A percentile compares a stretch with the other conserved stretches of the same genome.
These are phyloP conservation scores for Fusarium abutilonis DNA, from an alignment of 2,329 filamentous ascomycete species.

Conservation along the genomic window DNA sequence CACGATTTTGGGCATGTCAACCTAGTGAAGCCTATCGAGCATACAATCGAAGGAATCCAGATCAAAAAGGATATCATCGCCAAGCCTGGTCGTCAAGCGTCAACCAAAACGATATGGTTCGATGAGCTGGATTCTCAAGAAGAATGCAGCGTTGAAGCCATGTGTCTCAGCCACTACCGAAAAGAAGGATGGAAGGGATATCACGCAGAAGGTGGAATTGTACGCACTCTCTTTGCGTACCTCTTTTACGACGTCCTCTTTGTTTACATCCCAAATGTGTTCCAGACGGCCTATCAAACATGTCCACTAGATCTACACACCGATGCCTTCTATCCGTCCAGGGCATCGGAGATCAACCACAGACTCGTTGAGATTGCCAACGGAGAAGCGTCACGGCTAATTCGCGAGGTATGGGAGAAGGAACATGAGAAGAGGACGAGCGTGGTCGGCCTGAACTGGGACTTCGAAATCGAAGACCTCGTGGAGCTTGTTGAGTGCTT, in stretches of 20 bases:
- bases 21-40: conserved; percentile 78
- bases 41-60: conserved; percentile 79
- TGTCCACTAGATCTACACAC: conserved; percentile 93
- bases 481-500: conserved; percentile 83
- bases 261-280: conserved; percentile 93
- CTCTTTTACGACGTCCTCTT: conserved; percentile 95
- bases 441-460: conserved; percentile 92
- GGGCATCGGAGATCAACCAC: conserved; percentile 89
- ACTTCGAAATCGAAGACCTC: conserved; percentile 81
- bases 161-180: conserved; percentile 91
- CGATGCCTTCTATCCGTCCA: conserved; percentile 86
- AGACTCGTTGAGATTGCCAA: conserved; percentile 89
- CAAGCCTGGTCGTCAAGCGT: conserved; percentile 55
- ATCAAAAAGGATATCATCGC: conserved; percentile 68
- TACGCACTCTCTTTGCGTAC: conserved; percentile 90
- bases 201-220: conserved; percentile 89
- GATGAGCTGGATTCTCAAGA: conserved; percentile 75
- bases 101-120: conserved; percentile 86
- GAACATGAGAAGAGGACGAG: conserved; percentile 80
- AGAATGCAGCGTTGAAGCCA: conserved; percentile 89
- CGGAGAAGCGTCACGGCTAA: conserved; percentile 73
- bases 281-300: conserved; percentile 94
- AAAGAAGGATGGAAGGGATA: conserved; percentile 91
- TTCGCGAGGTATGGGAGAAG: conserved; percentile 73
- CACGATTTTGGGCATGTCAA: conserved; percentile 92